phyloP scores from a whole-genome alignment of 2,329 filamentous ascomycete genomes.

The Alternaria incomplexa region DNA sequence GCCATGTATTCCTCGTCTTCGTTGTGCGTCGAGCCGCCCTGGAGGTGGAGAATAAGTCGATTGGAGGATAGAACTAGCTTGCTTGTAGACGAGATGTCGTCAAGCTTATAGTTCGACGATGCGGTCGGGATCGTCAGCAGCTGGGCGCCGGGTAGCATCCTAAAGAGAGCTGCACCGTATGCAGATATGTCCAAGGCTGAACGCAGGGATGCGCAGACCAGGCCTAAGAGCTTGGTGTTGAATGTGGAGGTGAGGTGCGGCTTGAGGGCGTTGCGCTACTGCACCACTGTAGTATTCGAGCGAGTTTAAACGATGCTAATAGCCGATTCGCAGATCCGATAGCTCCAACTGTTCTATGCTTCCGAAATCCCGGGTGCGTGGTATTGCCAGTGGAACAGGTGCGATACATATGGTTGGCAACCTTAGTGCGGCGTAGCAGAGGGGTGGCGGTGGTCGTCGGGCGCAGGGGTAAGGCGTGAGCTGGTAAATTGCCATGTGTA shows the following conservation, averaged over 20 bases:
- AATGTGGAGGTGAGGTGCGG: conserved; percentile 33
- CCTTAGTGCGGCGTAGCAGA: conserved; percentile 28
- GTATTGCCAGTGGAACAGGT: conserved; percentile 29
- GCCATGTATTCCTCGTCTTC: conserved; percentile 29
- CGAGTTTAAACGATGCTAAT: conserved; percentile 30
- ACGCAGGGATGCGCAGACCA: conserved; percentile 29
- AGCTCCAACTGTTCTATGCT: conserved; percentile 15
- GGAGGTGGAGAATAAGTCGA: conserved; percentile 24
- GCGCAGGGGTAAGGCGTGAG: conserved; percentile 28
- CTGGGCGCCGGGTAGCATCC: conserved; percentile 39
- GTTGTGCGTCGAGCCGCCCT: conserved; percentile 11
- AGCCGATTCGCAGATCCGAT: conserved; percentile 24
- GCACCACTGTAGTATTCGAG: conserved; percentile 35
- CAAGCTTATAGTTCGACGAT: conserved; percentile 28
- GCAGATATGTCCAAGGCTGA: conserved; percentile 32
- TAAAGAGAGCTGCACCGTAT: conserved; percentile 30
- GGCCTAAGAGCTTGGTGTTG: conserved; percentile 28
- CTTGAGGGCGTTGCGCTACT: conserved; percentile 39
- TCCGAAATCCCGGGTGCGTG: conserved; percentile 25
- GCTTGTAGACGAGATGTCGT: conserved; percentile 28
- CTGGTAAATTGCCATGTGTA: conserved; percentile 27
- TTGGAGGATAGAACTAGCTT: conserved; percentile 25
- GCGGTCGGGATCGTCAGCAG: conserved; percentile 37
- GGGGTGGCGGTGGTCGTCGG: conserved; percentile 22
- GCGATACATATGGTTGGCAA: conserved; percentile 32